A percentile compares a stretch with the other conserved stretches of the same genome.
phyloP scores from a whole-genome alignment of 2,329 filamentous ascomycete genomes.

The Didymella sp. region DNA sequence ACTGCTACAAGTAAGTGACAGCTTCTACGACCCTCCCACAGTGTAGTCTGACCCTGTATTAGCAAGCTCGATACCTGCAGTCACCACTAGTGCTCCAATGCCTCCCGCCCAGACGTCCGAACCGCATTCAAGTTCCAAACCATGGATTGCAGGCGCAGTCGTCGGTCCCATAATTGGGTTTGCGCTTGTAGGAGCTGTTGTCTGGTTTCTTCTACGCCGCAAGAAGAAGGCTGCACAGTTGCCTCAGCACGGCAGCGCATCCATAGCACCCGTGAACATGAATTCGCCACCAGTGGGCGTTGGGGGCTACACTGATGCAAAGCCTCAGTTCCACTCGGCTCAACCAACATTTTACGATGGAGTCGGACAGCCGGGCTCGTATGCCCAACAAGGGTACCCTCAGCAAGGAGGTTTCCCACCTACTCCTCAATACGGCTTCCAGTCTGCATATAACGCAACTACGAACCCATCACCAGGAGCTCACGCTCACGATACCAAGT shows the following conservation, averaged over 20 bases:
- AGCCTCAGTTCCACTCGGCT: conserved; percentile 21
- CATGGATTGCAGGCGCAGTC: conserved; percentile 42
- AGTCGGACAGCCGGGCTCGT: not conserved
- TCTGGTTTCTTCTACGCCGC: conserved; percentile 38
- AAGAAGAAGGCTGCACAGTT: conserved; percentile 25
- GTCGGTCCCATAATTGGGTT: conserved; percentile 36
- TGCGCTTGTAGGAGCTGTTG: conserved; percentile 29
- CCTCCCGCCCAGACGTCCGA: not conserved
- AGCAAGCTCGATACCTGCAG: conserved; percentile 3
- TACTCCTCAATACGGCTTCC: conserved; percentile 24
- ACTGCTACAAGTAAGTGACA: conserved; percentile 14
- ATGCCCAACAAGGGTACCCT: conserved; percentile 12
- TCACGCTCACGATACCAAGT: conserved; percentile 4
- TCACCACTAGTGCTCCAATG: not conserved
- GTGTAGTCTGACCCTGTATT: not conserved
- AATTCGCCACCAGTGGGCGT: conserved; percentile 24
- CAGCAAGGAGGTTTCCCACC: conserved; percentile 20
- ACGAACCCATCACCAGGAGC: conserved; percentile 15
- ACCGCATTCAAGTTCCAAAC: conserved; percentile 28
- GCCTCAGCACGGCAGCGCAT: conserved; percentile 19
- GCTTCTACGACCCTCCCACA: no score
- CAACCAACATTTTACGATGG: conserved; percentile 17
- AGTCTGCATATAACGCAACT: conserved; percentile 17
- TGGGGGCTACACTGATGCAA: conserved; percentile 27
- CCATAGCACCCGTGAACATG: conserved; percentile 19